These are phyloP conservation scores for Wickerhamiella infanticola DNA, from an alignment of 1,139 yeast genomes.

Conservation along the genomic window DNA sequence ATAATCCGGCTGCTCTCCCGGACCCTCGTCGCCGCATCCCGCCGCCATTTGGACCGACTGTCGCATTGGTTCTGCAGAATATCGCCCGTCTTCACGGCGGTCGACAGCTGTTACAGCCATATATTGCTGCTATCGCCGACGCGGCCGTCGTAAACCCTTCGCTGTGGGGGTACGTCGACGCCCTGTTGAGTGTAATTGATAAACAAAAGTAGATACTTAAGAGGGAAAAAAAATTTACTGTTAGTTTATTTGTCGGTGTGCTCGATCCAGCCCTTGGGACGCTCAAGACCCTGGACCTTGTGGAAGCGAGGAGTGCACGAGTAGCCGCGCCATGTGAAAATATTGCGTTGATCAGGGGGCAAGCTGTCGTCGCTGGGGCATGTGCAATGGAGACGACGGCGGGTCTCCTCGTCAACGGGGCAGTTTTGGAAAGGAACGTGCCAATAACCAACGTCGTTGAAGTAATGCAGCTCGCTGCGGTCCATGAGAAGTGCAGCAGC, in stretches of 20 bases:
- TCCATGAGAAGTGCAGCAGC: constrained; percentile 58
- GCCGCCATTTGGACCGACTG: constrained; percentile 23
- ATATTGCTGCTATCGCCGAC: constrained; percentile 14
- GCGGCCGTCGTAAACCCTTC: constrained; percentile 17
- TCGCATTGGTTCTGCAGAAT: constrained; percentile 26
- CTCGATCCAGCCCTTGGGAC: constrained; percentile 60
- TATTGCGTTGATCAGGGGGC: constrained; percentile 25
- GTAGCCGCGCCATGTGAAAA: constrained; percentile 77
- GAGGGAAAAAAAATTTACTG: too few species aligned
- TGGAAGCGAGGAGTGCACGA: constrained; percentile 70
- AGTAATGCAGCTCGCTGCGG: constrained; percentile 54
- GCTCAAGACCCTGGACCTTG: constrained; percentile 41
- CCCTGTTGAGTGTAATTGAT: constrained; percentile 9
- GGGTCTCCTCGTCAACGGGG: constrained; percentile 30
- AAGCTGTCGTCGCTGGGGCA: constrained; percentile 15
- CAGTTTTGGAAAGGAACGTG: constrained; percentile 75
- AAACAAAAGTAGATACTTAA: neutral
- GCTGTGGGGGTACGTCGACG: constrained; percentile 11
- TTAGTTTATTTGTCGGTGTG: constrained; percentile 10
- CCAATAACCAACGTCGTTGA: constrained; percentile 68
- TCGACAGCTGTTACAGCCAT: constrained; percentile 17
- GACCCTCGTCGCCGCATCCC: constrained; percentile 14
- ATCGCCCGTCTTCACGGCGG: constrained; percentile 24
- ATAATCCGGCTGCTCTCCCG: constrained; percentile 5
- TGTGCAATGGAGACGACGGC: constrained; percentile 14